These are phyloP conservation scores for Fusarium torulosum DNA, from an alignment of 2,329 filamentous ascomycete genomes.

Conservation along the genomic window DNA sequence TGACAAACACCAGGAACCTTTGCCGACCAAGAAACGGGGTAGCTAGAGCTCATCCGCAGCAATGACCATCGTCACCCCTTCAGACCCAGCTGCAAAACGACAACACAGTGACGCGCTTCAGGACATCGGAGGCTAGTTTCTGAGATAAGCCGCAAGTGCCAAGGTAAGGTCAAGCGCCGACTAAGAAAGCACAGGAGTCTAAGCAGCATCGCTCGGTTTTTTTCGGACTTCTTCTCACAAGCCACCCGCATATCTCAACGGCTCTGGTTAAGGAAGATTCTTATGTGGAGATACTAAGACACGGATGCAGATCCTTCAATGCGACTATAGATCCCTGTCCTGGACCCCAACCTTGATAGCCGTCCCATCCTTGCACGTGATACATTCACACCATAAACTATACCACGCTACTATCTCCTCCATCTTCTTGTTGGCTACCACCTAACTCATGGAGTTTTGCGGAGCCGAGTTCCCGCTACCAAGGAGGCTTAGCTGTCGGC, in stretches of 20 bases:
- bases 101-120: background rate
- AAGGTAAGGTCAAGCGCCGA: background rate
- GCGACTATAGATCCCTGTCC: conserved; percentile 3
- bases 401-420: background rate
- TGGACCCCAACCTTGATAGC: conserved; percentile 1
- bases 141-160: conserved; percentile 13
- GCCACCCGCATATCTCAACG: background rate
- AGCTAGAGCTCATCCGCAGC: background rate
- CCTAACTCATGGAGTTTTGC: background rate
- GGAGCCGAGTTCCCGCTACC: conserved; percentile 2
- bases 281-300: background rate
- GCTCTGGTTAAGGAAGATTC: background rate
- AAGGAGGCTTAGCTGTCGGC: background rate
- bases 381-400: conserved; percentile 7
- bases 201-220: background rate
- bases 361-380: background rate
- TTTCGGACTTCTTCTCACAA: background rate
- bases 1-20: background rate
- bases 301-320: conserved; percentile 14
- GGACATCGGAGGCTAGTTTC: conserved; percentile 3
- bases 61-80: background rate
- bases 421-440: background rate
- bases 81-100: too few species aligned
- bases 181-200: background rate
- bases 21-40: background rate